Evolutionary conservation across 2,329 filamentous ascomycete species (phyloP), one percentile per base, ranked within the genome.

Genomic region (Fusarium solani-melongenae): DNA sequence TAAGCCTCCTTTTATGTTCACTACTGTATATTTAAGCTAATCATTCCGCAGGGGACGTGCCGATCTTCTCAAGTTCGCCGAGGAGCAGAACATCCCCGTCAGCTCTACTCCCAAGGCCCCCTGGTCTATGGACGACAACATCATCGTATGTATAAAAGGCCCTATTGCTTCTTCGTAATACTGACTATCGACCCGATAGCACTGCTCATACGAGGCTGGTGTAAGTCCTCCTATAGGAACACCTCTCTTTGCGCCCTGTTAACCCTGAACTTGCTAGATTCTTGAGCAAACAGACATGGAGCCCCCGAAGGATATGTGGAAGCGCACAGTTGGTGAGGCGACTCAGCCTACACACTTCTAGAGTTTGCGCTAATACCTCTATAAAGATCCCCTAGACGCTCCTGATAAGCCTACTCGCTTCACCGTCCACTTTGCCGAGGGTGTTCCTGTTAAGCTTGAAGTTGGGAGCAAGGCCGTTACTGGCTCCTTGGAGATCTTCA

Each of bases 221-320:
- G 63, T 73, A 62, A 62, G 31, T 39, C 44, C 17, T 29, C 38
- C 29, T 33, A 41, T 41, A 14, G 34, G 33, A 39, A 59, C 34
- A 33, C 56, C 56, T 39, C 33, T 59, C 33, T 59, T 39, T 39
- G 33, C 34, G 27, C 24, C 33, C 27, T 59, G 36, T 39, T 59
- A 11, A 59, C 56, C 31, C 55, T 58, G 55, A 59, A 59, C 36
- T 59, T 59, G 56, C 34, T 39, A 39, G 56, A 92, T 91, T 72
- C 86, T 92, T 56, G 91, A 92, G 82, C 86, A 87, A 67, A 82
- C 84, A 24, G 77, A 86, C 76, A 82, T 85, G 67, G 88, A 89
- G 70, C 88, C 92, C 51, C 91, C 92, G 34, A 85, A 89, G 76
- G 90, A 93, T 78, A 91, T 94, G 89, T 94, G 92, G 92, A 93